Evolutionary conservation across 768 basidiomycete species (phyloP).

Genomic region (Suillus bovinus): DNA sequence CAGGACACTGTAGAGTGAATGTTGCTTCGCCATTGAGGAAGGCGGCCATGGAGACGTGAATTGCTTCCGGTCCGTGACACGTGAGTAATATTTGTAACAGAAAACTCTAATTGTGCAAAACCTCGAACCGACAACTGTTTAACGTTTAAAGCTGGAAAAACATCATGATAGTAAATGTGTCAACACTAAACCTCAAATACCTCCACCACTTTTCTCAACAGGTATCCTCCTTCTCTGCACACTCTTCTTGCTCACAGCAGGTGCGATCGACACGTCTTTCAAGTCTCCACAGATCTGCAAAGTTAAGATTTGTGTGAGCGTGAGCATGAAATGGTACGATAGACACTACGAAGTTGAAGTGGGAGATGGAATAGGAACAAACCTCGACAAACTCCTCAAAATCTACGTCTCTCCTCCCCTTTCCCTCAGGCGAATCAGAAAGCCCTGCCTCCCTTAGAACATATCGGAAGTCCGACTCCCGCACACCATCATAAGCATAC

Average conservation of each 20-base stretch:
- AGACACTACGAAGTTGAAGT: background rate
- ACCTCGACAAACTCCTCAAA: constrained; percentile 92
- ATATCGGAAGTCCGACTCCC: constrained; percentile 66
- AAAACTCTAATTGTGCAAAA: background rate
- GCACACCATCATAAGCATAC: constrained; percentile 58
- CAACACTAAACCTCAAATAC: constrained; percentile 19
- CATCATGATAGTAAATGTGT: background rate
- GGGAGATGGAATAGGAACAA: constrained; percentile 25
- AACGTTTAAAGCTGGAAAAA: background rate
- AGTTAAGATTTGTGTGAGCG: background rate
- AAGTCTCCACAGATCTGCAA: constrained; percentile 69
- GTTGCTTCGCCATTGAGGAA: too few relatives aligned
- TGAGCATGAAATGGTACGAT: background rate
- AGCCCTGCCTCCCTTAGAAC: constrained; percentile 80
- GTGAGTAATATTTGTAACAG: background rate
- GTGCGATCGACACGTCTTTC: constrained; percentile 61
- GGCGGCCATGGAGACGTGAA: background rate
- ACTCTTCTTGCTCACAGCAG: constrained; percentile 28
- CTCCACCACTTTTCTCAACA: constrained; percentile 34
- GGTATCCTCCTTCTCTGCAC: constrained; percentile 51
- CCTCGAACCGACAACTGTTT: background rate
- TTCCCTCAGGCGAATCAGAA: constrained; percentile 28
- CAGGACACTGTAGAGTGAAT: too few relatives aligned
- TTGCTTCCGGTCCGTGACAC: background rate
- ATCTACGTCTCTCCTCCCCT: constrained; percentile 41